Percentiles rank a stretch among this genome's conserved stretches.
These are phyloP conservation scores for Aspergillus taichungensis DNA, from an alignment of 495 filamentous ascomycete species.

Conservation along the genomic window DNA sequence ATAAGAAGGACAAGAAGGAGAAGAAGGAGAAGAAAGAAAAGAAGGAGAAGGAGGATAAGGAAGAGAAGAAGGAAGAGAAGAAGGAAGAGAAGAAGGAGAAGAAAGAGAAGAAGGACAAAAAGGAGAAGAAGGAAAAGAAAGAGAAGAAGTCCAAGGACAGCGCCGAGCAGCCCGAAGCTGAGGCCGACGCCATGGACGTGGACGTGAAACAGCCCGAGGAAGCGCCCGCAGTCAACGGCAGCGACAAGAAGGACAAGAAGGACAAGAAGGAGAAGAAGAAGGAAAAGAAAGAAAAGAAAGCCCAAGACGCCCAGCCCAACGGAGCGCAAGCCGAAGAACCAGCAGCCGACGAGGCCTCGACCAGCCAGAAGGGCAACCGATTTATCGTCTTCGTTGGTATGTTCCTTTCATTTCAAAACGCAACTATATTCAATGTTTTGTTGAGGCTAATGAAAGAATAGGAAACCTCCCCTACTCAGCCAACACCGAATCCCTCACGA, in stretches of 20 bases:
- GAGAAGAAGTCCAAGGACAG: conserved; percentile 9
- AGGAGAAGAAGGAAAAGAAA: conserved; percentile 9
- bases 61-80: conserved; percentile 3
- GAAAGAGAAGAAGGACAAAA: conserved; percentile 6
- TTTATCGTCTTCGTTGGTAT: conserved; percentile 83
- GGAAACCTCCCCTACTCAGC: conserved; percentile 85
- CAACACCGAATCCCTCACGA: conserved; percentile 52
- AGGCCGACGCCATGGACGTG: conserved; percentile 14
- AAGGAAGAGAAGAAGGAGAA: conserved; percentile 11
- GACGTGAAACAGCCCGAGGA: conserved; percentile 5
- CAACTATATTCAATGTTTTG: neutral
- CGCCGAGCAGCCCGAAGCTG: neutral
- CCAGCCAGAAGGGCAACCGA: conserved; percentile 41
- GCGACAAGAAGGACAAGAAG: conserved; percentile 7
- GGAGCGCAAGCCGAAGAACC: conserved; percentile 16
- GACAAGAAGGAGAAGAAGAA: conserved; percentile 2
- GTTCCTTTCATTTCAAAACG: conserved; percentile 1
- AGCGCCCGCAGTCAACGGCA: conserved; percentile 3
- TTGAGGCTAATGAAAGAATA: conserved; percentile 18
- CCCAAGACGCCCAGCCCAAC: conserved; percentile 8
- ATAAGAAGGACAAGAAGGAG: conserved; percentile 15
- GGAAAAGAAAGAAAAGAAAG: conserved; percentile 13
- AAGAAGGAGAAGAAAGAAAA: conserved; percentile 13
- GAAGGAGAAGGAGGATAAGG: neutral
- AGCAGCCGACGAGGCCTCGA: neutral